Conservation (phyloP, 179 eudicot species). For the Beta macrorhiza region DNA sequence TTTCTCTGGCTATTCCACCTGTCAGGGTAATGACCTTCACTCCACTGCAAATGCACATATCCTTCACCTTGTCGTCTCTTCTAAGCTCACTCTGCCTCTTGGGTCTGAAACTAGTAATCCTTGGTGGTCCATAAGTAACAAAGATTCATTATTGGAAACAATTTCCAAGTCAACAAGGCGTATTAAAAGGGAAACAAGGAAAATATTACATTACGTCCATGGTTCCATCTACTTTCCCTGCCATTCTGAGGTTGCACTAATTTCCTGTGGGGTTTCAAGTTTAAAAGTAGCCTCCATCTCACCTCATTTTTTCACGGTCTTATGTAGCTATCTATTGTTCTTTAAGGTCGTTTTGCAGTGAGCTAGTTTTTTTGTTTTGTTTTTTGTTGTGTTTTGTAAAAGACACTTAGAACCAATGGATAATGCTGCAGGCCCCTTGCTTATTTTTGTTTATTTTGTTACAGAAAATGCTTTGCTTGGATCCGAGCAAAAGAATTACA, state of each 20-base stretch:
- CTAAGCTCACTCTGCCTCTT: not conserved
- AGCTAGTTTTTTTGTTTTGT: not conserved
- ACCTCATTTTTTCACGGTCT: not conserved
- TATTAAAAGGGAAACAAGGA: not conserved
- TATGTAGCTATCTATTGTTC: not conserved
- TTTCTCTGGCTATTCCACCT: not conserved
- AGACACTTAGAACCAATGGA: not conserved
- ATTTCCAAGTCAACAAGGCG: not conserved
- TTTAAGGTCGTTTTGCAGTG: not conserved
- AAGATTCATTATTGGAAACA: not conserved
- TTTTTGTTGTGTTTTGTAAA: too few species aligned
- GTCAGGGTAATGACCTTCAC: not conserved
- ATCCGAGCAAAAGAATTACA: constrained; percentile 90
- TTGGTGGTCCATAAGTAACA: too few species aligned
- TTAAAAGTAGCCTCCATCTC: not conserved
- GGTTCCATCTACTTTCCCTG: not conserved
- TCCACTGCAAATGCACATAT: not conserved
- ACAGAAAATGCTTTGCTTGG: constrained; percentile 94
- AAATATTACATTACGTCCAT: not conserved
- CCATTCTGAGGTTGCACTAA: not conserved
- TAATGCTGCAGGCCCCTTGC: not conserved
- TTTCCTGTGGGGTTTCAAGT: not conserved
- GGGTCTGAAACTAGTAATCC: not conserved
- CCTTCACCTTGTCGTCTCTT: not conserved
- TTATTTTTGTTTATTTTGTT: constrained; percentile 17